A percentile compares a stretch with the other conserved stretches of the same genome.
Conservation (phyloP, 495 filamentous ascomycete species). For the Glutinoglossum americanum region DNA sequence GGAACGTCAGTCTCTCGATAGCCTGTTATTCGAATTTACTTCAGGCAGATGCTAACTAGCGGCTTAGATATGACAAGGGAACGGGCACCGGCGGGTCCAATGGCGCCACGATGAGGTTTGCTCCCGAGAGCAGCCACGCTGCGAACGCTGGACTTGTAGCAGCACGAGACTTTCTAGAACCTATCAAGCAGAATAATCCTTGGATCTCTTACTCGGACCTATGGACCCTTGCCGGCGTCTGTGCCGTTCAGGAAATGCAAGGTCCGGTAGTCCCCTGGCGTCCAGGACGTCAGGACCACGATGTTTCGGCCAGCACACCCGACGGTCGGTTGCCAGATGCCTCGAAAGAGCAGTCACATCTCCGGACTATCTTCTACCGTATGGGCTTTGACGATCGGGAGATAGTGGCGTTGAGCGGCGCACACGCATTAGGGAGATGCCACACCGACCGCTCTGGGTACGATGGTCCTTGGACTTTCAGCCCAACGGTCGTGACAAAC, state of each 20-base stretch:
- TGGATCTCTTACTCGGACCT: conserved; percentile 95
- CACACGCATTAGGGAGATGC: conserved; percentile 82
- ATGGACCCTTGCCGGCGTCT: conserved; percentile 78
- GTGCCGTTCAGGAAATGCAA: conserved; percentile 85
- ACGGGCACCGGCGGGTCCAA: conserved; percentile 87
- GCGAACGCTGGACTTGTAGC: conserved; percentile 80
- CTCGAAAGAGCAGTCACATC: conserved; percentile 54
- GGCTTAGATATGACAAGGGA: conserved; percentile 47
- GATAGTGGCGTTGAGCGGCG: conserved; percentile 78
- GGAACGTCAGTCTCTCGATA: conserved; percentile 8
- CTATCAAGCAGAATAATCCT: conserved; percentile 69
- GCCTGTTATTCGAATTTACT: neutral
- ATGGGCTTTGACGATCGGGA: conserved; percentile 98
- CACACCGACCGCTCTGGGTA: conserved; percentile 78
- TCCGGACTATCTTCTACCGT: conserved; percentile 82
- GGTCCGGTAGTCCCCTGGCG: conserved; percentile 78
- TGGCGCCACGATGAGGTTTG: conserved; percentile 94
- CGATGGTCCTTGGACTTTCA: conserved; percentile 91
- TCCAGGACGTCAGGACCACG: conserved; percentile 60
- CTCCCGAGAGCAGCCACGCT: conserved; percentile 76
- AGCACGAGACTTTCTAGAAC: conserved; percentile 82
- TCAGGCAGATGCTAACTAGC: neutral
- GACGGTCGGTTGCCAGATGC: conserved; percentile 92
- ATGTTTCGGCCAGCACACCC: conserved; percentile 73
- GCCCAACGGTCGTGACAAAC: conserved; percentile 82